Base-by-base conservation (phyloP, 1,284 basidiomycete genomes). In the Rhodotorula sp. region DNA sequence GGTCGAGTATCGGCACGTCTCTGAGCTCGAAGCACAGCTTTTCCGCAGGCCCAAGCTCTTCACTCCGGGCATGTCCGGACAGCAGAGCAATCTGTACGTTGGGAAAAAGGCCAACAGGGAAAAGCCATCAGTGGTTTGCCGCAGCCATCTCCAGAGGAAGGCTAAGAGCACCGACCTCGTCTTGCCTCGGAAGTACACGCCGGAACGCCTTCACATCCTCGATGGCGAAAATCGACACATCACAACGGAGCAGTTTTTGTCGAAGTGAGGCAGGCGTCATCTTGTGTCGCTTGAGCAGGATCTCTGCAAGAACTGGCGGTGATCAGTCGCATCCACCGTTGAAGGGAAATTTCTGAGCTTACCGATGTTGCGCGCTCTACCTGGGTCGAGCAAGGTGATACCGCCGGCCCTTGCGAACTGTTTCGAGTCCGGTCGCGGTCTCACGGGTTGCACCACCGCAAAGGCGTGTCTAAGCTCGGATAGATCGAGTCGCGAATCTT, bases 11-110 rank as follows among this genome's bases (percentile, higher is more conserved):
- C 1, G 92, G 91, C 59, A 95, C 89, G 31, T 28, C 21, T 77
- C 82, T 72, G 69, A 90, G 90, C 84, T 91, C 86, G 68, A 84
- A 83, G 79, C 94, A 90, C 81, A 90, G 95, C 78, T 89, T 89
- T 79, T 97, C 93, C 84, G 80, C 89, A 89, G 68, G 83, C 84
- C 26, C 88, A 83, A 77, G 71, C 12, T 45, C 23, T 61, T 19
- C 16, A 71, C 43, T 28, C 26, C 70, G 72, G 70, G 92, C 88
- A 1, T 84, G 85, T 77, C 86, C 85, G 70, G 85, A 86, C 56
- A 93, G 85, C 26, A 88, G 83, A 26, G 84, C 83, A 57, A 88
- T 82, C 88, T 91, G 75, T 5, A 57, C 28, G 26, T 43, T 43
- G 38, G 28, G 28, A 28, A 28, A 28, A 28, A 28, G 3, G 28